Evolutionary conservation across 2,329 filamentous ascomycete species (phyloP).

Genomic region (Bipolaris sorokiniana): DNA sequence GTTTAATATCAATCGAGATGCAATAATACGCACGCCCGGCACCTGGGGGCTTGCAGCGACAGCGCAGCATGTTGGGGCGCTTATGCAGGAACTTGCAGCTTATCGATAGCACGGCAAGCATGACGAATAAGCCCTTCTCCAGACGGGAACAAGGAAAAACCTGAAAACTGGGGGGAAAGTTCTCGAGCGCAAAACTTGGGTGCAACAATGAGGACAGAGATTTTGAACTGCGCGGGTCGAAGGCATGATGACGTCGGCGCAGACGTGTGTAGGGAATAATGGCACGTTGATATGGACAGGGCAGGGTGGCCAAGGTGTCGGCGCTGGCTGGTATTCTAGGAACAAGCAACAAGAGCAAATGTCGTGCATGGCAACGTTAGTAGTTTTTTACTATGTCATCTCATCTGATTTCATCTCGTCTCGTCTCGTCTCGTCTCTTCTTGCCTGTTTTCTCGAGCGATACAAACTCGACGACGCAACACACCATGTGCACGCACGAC

Average conservation of each 20-base stretch:
- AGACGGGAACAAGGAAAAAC: background rate
- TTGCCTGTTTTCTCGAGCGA: background rate
- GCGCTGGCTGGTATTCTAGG: background rate
- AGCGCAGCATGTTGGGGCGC: conserved; percentile 18
- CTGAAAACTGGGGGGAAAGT: conserved; percentile 2
- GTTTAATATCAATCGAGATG: background rate
- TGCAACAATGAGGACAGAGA: background rate
- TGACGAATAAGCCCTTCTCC: background rate
- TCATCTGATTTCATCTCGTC: background rate
- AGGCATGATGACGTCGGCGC: conserved; percentile 7
- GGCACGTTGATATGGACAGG: background rate
- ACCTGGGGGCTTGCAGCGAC: background rate
- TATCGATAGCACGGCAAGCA: conserved; percentile 12
- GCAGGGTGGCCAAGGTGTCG: background rate
- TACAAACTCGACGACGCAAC: background rate
- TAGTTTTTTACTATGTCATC: background rate
- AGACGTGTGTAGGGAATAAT: background rate
- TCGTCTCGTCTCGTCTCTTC: background rate
- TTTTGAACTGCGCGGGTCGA: background rate
- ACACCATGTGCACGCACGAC: background rate
- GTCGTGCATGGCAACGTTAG: background rate
- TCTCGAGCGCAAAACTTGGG: conserved; percentile 6
- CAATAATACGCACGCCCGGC: background rate
- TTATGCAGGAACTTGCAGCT: conserved; percentile 26
- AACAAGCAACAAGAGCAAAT: background rate